Percentiles rank a stretch among this genome's conserved stretches.
Evolutionary conservation across 179 eudicot genomes (phyloP).

Genomic region (Spinacia oleracea): DNA sequence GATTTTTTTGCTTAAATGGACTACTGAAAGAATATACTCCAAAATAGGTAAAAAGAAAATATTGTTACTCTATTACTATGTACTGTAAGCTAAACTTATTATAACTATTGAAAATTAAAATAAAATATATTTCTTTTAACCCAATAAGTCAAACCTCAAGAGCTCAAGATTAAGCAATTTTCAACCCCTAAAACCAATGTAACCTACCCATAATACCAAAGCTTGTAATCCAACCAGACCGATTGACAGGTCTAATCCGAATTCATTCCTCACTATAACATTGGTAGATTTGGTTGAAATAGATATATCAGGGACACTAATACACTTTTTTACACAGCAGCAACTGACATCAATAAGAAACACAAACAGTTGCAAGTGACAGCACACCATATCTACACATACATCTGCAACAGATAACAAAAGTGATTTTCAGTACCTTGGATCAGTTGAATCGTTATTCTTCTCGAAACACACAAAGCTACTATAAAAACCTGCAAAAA

Average conservation of each 20-base stretch:
- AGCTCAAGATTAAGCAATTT: not conserved
- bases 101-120: too few species aligned
- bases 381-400: not conserved
- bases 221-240: not conserved
- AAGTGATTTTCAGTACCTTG: constrained; percentile 16
- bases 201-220: not conserved
- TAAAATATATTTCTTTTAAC: too few species aligned
- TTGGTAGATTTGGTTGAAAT: not conserved
- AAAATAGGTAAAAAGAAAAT: too few species aligned
- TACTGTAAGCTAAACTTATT: too few species aligned
- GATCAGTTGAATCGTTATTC: constrained; percentile 12
- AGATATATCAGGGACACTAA: not conserved
- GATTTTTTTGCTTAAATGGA: too few species aligned
- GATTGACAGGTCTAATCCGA: not conserved
- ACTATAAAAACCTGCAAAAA: constrained; percentile 10
- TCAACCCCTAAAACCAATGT: not conserved
- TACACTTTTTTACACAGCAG: not conserved
- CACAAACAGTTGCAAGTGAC: constrained; percentile 15
- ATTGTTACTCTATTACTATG: too few species aligned
- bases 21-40: too few species aligned
- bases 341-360: not conserved
- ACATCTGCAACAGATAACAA: constrained; percentile 12
- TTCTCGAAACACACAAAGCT: constrained; percentile 4
- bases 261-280: not conserved
- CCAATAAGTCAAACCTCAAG: not conserved